Evolutionary conservation across 2,329 filamentous ascomycete species (phyloP), one percentile per base, ranked within the genome.

Genomic region (Sporothrix euskadiensis): DNA sequence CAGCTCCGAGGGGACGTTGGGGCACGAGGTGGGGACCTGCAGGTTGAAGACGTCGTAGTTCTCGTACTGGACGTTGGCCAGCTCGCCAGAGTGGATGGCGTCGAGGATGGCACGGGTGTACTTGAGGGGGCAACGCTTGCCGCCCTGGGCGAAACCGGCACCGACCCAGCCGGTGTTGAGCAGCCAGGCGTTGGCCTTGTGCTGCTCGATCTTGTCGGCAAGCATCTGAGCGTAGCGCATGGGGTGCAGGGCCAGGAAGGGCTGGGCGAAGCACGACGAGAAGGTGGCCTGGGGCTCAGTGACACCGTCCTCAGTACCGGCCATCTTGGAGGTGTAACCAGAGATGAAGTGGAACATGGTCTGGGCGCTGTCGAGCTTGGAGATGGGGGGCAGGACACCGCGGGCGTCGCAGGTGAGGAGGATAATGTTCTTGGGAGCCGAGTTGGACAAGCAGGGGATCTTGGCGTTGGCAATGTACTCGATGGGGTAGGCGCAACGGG

Each of bases 331-430:
- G 77, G 96, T 99, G 89, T 99, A 99, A 79, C 96, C 96, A 22
- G 93, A 97, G 85, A 99, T 99, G 90, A 99, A 99, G 89, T 99
- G 96, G 91, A 98, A 99, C 95, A 99, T 98, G 83, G 94, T 97
- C 87, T 98, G 96, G 80, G 93, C 90, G 77, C 92, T 89, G 87
- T 92, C 90, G 82, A 99, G 92, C 88, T 98, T 98, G 80, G 94
- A 98, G 85, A 99, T 98, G 68, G 96, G 96, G 73, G 96, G 96
- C 73, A 99, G 90, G 69, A 99, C 96, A 87, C 96, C 96, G 78
- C 96, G 94, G 75, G 96, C 96, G 80, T 99, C 96, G 86, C 96
- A 99, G 76, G 96, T 99, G 79, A 99, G 91, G 79, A 99, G 92
- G 81, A 99, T 93, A 84, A 99, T 98, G 90, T 99, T 99, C 83